phyloP scores from a whole-genome alignment of 2,329 filamentous ascomycete species.

The Magnaporthiopsis rhizophila region DNA sequence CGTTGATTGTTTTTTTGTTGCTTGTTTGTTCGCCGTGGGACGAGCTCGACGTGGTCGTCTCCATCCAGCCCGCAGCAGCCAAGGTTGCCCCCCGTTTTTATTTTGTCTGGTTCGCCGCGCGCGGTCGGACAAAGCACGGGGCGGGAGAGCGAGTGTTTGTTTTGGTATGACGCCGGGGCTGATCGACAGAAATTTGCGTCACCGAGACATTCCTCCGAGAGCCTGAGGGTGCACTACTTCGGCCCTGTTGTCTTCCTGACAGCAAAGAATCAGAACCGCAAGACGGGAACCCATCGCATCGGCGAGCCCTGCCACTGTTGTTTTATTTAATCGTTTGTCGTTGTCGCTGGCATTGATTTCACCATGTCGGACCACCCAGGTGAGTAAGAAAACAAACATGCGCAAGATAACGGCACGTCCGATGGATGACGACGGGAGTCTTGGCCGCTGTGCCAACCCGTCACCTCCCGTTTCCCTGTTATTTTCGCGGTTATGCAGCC shows the following conservation, averaged over 20 bases:
- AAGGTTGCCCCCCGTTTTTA: neutral
- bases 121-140: neutral
- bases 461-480: neutral
- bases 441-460: neutral
- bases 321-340: neutral
- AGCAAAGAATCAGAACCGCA: slow-evolving; percentile 8
- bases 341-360: neutral
- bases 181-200: slow-evolving; percentile 15
- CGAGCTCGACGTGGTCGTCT: too few species aligned
- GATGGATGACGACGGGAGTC: neutral
- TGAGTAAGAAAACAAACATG: slow-evolving; percentile 8
- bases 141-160: neutral
- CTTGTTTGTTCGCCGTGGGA: neutral
- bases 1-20: neutral
- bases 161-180: slow-evolving; percentile 19
- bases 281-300: neutral
- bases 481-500: slow-evolving; percentile 2
- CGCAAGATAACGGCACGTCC: neutral
- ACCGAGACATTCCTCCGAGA: slow-evolving; percentile 11
- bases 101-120: neutral
- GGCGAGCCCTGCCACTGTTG: neutral
- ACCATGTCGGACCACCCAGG: slow-evolving; percentile 9
- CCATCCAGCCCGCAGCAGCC: neutral
- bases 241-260: slow-evolving; percentile 10
- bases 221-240: neutral